A percentile compares a stretch with the other conserved stretches of the same genome.
Conservation (phyloP, 768 basidiomycete genomes). For the Melanogaster broomeanus region DNA sequence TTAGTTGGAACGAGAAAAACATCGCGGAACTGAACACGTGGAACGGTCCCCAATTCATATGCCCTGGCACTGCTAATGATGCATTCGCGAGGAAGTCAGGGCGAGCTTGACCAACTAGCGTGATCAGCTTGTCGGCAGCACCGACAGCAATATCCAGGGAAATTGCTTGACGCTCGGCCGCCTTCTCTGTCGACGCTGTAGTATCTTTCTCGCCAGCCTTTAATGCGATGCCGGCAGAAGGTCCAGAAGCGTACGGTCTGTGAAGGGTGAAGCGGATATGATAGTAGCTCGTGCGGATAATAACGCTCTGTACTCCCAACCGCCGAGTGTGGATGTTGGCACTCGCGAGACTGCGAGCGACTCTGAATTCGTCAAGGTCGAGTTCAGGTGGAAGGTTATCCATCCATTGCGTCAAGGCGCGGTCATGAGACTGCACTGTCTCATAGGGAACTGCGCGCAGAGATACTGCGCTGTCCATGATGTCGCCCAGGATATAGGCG, state of each 20-base stretch:
- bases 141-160: conserved; percentile 75
- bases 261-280: conserved; percentile 87
- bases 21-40: conserved; percentile 86
- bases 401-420: conserved; percentile 71
- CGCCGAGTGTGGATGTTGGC: conserved; percentile 58
- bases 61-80: conserved; percentile 72
- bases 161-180: conserved; percentile 46
- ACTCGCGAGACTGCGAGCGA: conserved; percentile 73
- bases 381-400: conserved; percentile 75
- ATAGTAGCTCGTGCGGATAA: conserved; percentile 74
- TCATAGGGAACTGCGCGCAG: conserved; percentile 80
- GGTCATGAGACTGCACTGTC: conserved; percentile 70
- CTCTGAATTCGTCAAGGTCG: conserved; percentile 72
- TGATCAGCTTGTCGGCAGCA: conserved; percentile 77
- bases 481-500: conserved; percentile 79
- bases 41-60: conserved; percentile 83
- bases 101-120: conserved; percentile 72
- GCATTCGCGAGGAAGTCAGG: conserved; percentile 75
- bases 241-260: conserved; percentile 61
- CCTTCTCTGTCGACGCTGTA: conserved; percentile 32
- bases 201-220: conserved; percentile 28
- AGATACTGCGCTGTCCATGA: conserved; percentile 83
- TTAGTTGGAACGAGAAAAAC: conserved; percentile 90
- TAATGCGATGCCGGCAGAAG: conserved; percentile 18
- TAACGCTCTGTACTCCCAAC: conserved; percentile 78